Conservation (phyloP, 495 filamentous ascomycete species). For the Baudoinia panamericana region DNA sequence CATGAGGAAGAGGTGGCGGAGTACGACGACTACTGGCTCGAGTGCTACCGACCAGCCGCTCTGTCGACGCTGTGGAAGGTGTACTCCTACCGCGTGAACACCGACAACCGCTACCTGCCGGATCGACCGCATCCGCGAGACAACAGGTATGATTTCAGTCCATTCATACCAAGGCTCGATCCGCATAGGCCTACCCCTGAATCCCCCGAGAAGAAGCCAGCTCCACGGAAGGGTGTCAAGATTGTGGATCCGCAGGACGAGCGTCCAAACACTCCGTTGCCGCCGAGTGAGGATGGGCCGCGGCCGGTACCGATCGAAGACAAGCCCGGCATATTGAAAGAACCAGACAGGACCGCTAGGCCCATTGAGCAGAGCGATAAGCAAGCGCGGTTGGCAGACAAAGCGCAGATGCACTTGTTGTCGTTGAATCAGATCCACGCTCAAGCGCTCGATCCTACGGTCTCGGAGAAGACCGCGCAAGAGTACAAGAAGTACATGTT, state of each 20-base stretch:
- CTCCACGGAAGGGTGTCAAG: constrained; percentile 44
- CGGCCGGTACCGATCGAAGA: background rate
- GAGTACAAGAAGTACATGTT: constrained; percentile 87
- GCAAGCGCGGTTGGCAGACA: constrained; percentile 30
- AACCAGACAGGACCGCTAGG: constrained; percentile 17
- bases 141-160: constrained; percentile 51
- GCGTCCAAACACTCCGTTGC: constrained; percentile 7
- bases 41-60: constrained; percentile 81
- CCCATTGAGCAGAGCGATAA: constrained; percentile 21
- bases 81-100: constrained; percentile 82
- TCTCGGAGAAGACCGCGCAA: constrained; percentile 57
- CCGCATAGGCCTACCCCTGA: constrained; percentile 21
- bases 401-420: constrained; percentile 47
- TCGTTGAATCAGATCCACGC: constrained; percentile 73
- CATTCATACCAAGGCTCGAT: constrained; percentile 45
- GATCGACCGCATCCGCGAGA: constrained; percentile 46
- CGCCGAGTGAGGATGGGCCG: background rate
- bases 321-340: constrained; percentile 26
- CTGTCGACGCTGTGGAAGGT: constrained; percentile 79
- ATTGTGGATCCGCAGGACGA: constrained; percentile 44
- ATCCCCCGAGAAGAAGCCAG: constrained; percentile 30
- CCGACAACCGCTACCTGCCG: constrained; percentile 66
- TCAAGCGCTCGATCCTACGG: constrained; percentile 66
- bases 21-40: constrained; percentile 96
- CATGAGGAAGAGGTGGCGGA: constrained; percentile 34